Evolutionary conservation across 1,284 basidiomycete genomes (phyloP).

Genomic region (Polyporus tsugae): DNA sequence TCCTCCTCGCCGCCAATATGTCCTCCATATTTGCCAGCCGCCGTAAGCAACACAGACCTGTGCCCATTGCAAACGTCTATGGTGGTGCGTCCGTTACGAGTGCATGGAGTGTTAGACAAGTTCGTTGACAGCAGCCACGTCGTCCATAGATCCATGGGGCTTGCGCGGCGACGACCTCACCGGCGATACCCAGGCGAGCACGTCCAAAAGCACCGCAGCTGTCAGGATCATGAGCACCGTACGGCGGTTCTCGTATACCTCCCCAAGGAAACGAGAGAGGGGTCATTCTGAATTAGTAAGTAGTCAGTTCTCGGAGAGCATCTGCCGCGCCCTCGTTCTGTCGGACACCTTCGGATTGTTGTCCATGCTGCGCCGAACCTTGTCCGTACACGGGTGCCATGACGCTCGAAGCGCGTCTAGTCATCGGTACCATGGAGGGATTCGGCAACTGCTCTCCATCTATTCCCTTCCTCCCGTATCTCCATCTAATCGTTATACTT

Average conservation of each 20-base stretch:
- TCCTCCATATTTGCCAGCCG: constrained; percentile 20
- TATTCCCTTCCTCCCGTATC: background rate
- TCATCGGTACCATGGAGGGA: background rate
- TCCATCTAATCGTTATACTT: background rate
- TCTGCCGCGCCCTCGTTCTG: background rate
- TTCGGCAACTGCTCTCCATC: background rate
- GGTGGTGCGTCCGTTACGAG: constrained; percentile 22
- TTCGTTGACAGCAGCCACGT: background rate
- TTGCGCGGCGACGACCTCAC: background rate
- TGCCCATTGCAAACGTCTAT: constrained; percentile 22
- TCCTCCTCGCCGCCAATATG: constrained; percentile 1
- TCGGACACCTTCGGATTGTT: background rate
- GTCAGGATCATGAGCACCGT: constrained; percentile 56
- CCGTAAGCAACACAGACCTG: constrained; percentile 23
- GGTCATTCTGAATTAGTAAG: constrained; percentile 38
- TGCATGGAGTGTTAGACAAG: background rate
- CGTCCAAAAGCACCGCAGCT: constrained; percentile 38
- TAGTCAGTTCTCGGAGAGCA: constrained; percentile 7
- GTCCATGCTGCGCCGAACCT: background rate
- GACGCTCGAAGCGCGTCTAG: background rate
- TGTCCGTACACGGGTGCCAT: background rate
- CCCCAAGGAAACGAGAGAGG: constrained; percentile 41
- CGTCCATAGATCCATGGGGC: constrained; percentile 23
- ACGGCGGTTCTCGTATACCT: constrained; percentile 49
- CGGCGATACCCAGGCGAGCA: constrained; percentile 25